A percentile compares a stretch with the other conserved stretches of the same genome.
Conservation (phyloP, 2,329 filamentous ascomycete species). For the Trichoderma endophyticum region DNA sequence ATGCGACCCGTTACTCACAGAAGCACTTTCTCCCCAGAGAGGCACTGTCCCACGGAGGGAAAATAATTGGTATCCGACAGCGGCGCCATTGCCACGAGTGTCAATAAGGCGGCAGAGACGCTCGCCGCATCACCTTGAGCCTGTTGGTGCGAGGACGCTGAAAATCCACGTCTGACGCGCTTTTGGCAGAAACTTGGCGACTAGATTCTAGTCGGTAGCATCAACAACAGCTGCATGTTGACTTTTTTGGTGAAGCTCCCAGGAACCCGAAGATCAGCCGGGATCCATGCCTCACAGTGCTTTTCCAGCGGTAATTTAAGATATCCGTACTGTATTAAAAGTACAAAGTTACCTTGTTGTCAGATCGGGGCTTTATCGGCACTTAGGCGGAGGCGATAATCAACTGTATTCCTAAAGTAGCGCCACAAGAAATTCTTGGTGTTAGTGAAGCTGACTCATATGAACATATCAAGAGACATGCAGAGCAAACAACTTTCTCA, state of each 20-base stretch:
- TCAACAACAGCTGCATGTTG: slow-evolving; percentile 17
- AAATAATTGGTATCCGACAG: slow-evolving; percentile 70
- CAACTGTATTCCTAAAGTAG: background rate
- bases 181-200: slow-evolving; percentile 6
- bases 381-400: background rate
- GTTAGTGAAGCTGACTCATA: slow-evolving; percentile 18
- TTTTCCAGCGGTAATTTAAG: rapidly evolving
- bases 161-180: slow-evolving; percentile 16
- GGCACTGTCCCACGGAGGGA: slow-evolving; percentile 79
- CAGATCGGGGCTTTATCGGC: slow-evolving; percentile 26
- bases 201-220: background rate
- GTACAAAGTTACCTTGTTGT: background rate
- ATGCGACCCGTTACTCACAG: slow-evolving; percentile 56
- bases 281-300: background rate
- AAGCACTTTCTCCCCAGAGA: slow-evolving; percentile 75
- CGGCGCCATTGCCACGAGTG: slow-evolving; percentile 65
- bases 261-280: slow-evolving; percentile 20
- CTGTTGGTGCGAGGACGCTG: slow-evolving; percentile 27
- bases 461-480: background rate
- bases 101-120: slow-evolving; percentile 43
- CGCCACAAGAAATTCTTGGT: slow-evolving; percentile 10
- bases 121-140: slow-evolving; percentile 38
- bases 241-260: slow-evolving; percentile 21
- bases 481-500: background rate
- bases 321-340: background rate